Conservation (phyloP, 768 basidiomycete genomes). For the Pholiota microspora region DNA sequence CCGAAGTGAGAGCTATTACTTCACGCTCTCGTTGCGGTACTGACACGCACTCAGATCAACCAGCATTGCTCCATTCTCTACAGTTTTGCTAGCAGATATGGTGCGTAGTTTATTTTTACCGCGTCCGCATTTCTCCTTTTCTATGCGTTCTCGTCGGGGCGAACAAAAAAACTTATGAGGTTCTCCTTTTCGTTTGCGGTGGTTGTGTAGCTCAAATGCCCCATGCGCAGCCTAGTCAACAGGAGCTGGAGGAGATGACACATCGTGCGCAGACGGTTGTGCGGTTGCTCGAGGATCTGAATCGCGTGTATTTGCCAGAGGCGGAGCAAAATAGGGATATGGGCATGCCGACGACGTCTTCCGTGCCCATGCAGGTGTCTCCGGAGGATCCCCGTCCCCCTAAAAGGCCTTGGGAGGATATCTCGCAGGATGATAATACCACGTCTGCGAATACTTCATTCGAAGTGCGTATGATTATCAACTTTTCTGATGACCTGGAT, state of each 20-base stretch:
- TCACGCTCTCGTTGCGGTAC: neutral
- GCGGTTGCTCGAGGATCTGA: slow-evolving; percentile 61
- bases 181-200: slow-evolving; percentile 6
- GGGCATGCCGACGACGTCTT: neutral
- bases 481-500: too few species aligned
- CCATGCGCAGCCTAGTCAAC: slow-evolving; percentile 47
- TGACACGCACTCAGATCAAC: slow-evolving; percentile 42
- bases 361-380: slow-evolving; percentile 26
- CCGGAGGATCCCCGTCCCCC: slow-evolving; percentile 60
- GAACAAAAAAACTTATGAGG: neutral
- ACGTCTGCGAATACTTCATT: slow-evolving; percentile 21
- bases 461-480: slow-evolving; percentile 30
- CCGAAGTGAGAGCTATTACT: slow-evolving; percentile 33
- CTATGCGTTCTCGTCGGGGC: neutral
- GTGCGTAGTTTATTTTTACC: slow-evolving; percentile 33
- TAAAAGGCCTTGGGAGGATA: slow-evolving; percentile 80
- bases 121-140: slow-evolving; percentile 5
- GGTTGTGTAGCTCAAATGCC: slow-evolving; percentile 39
- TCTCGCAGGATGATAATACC: slow-evolving; percentile 45
- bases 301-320: slow-evolving; percentile 40
- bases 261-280: slow-evolving; percentile 65
- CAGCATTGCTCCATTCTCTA: slow-evolving; percentile 62
- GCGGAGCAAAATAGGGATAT: slow-evolving; percentile 28
- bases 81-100: slow-evolving; percentile 65
- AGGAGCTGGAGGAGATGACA: slow-evolving; percentile 70